Evolutionary conservation across 805 yeast species (phyloP).

Genomic region (Wickerhamomyces subpelliculosus): DNA sequence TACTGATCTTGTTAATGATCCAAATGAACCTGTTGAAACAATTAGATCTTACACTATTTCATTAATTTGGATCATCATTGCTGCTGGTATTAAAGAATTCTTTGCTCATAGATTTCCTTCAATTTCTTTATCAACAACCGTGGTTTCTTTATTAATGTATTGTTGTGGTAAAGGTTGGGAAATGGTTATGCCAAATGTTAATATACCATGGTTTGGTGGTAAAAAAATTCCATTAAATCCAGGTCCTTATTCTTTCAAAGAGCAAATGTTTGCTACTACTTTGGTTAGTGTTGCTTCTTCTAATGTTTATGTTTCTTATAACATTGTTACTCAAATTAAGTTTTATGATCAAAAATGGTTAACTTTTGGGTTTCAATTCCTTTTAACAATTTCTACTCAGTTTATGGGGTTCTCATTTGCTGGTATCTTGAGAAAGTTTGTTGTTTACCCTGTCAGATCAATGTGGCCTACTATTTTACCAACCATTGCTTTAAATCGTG

Average conservation of each 20-base stretch:
- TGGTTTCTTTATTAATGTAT: constrained; percentile 45
- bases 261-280: constrained; percentile 53
- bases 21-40: constrained; percentile 38
- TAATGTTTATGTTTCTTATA: constrained; percentile 24
- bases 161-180: constrained; percentile 42
- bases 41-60: constrained; percentile 29
- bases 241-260: constrained; percentile 56
- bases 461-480: constrained; percentile 47
- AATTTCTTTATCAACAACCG: constrained; percentile 30
- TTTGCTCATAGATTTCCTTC: constrained; percentile 44
- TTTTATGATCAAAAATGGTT: constrained; percentile 22
- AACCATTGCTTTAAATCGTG: constrained; percentile 37
- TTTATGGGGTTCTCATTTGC: constrained; percentile 61
- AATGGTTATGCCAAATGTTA: constrained; percentile 17
- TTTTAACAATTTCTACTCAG: constrained; percentile 45
- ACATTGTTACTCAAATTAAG: constrained; percentile 24
- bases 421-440: constrained; percentile 47
- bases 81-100: constrained; percentile 45
- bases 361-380: constrained; percentile 40
- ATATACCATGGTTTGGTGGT: constrained; percentile 29
- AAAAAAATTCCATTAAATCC: constrained; percentile 38
- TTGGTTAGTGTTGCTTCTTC: constrained; percentile 28
- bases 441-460: constrained; percentile 39
- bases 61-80: constrained; percentile 39
- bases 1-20: constrained; percentile 42